A percentile compares a stretch with the other conserved stretches of the same genome.
Evolutionary conservation across 2,329 filamentous ascomycete genomes (phyloP).

Genomic region (Cercospora zeina): DNA sequence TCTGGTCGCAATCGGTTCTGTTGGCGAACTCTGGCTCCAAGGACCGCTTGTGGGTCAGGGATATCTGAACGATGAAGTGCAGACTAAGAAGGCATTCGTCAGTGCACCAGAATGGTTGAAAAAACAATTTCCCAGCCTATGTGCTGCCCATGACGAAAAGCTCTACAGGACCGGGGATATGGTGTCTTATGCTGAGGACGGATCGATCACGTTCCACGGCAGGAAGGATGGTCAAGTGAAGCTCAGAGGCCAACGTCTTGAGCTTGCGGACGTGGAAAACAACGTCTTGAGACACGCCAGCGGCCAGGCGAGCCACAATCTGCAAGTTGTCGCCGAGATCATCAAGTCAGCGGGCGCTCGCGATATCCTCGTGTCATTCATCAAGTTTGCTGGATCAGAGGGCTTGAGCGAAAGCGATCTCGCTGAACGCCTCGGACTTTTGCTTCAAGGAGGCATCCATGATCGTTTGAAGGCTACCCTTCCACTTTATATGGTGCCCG

Average conservation of each 20-base stretch:
- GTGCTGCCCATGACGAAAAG: background rate
- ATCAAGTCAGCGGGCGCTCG: background rate
- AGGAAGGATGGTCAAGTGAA: slow-evolving; percentile 65
- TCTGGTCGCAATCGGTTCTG: slow-evolving; percentile 17
- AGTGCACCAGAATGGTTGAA: background rate
- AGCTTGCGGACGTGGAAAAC: slow-evolving; percentile 57
- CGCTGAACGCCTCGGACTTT: background rate
- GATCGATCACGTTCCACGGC: slow-evolving; percentile 50
- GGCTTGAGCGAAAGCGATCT: background rate
- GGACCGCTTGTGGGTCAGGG: slow-evolving; percentile 14
- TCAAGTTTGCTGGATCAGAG: slow-evolving; percentile 5
- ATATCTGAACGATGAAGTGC: slow-evolving; percentile 20
- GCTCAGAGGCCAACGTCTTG: slow-evolving; percentile 64
- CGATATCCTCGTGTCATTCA: background rate
- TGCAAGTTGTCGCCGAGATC: slow-evolving; percentile 8
- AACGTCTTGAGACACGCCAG: background rate
- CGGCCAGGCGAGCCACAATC: background rate
- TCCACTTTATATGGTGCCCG: slow-evolving; percentile 74
- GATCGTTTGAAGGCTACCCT: slow-evolving; percentile 37
- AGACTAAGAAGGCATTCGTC: background rate
- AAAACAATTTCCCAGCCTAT: background rate
- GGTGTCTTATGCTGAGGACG: slow-evolving; percentile 55
- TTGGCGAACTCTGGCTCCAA: slow-evolving; percentile 15
- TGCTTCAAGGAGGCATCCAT: slow-evolving; percentile 41
- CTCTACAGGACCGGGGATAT: slow-evolving; percentile 55